Conservation (phyloP, 2,329 filamentous ascomycete genomes). For the Phialemoniopsis sp. region DNA sequence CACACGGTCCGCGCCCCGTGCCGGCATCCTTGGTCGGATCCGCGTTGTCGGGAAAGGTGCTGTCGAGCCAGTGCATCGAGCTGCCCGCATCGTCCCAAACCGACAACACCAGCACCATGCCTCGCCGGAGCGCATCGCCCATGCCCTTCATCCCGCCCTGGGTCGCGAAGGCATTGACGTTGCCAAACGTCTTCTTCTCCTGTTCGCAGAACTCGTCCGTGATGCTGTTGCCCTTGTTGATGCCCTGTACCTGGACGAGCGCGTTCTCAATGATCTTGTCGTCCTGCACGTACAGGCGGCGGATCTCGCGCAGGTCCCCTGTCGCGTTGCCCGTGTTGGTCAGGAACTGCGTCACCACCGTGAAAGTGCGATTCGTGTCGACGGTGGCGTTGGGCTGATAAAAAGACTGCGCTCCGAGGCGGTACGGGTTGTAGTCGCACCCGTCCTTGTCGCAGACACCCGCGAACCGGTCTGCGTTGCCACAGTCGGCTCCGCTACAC, state of each 20-base stretch:
- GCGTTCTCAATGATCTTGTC: slow-evolving; percentile 26
- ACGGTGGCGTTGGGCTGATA: slow-evolving; percentile 42
- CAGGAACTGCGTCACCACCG: slow-evolving; percentile 41
- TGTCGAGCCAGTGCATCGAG: slow-evolving; percentile 51
- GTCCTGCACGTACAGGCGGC: slow-evolving; percentile 27
- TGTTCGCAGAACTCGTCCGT: slow-evolving; percentile 28
- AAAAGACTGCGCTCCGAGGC: slow-evolving; percentile 18
- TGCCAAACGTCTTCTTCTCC: slow-evolving; percentile 22
- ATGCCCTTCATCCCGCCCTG: slow-evolving; percentile 48
- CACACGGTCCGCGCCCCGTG: slow-evolving; percentile 44
- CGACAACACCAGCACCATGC: slow-evolving; percentile 45
- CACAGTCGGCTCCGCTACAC: slow-evolving; percentile 27
- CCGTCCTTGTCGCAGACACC: slow-evolving; percentile 57
- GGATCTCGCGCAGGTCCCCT: slow-evolving; percentile 24
- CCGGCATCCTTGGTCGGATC: slow-evolving; percentile 27
- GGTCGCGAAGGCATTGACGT: slow-evolving; percentile 35
- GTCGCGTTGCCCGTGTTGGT: slow-evolving; percentile 22
- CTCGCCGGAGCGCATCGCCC: slow-evolving; percentile 37
- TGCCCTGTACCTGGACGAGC: slow-evolving; percentile 20
- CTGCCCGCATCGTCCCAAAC: slow-evolving; percentile 47
- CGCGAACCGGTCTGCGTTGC: slow-evolving; percentile 36
- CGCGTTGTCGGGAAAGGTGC: slow-evolving; percentile 38
- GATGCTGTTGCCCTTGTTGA: slow-evolving; percentile 25
- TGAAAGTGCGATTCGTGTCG: slow-evolving; percentile 35
- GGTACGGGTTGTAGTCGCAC: slow-evolving; percentile 57